These are phyloP conservation scores for Penicillium psychrofluorescens DNA, from an alignment of 495 filamentous ascomycete species.

Conservation along the genomic window DNA sequence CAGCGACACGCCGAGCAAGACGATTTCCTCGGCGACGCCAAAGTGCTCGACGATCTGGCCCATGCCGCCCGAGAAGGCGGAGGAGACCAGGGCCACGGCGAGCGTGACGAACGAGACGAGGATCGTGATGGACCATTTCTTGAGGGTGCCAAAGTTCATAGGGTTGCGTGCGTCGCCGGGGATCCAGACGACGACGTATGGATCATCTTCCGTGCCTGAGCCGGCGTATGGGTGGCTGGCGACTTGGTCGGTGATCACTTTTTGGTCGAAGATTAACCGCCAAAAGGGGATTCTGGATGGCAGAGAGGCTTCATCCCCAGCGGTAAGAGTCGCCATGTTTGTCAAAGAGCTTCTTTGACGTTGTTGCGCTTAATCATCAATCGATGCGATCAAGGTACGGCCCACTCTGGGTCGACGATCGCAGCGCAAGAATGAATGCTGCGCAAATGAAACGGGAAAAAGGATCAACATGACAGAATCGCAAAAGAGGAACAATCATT, in stretches of 20 bases:
- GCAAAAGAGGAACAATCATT: background rate
- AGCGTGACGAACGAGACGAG: conserved; percentile 58
- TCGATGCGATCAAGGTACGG: background rate
- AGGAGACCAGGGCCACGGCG: conserved; percentile 63
- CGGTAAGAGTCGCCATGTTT: conserved; percentile 4
- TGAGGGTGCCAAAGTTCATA: conserved; percentile 44
- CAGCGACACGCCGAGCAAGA: conserved; percentile 43
- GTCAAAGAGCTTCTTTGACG: background rate
- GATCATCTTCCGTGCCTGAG: conserved; percentile 57
- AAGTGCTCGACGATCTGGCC: conserved; percentile 43
- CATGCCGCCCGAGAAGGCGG: conserved; percentile 65
- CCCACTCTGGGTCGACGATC: no score
- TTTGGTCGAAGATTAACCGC: conserved; percentile 40
- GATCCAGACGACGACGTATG: conserved; percentile 62
- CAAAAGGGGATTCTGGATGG: conserved; percentile 28
- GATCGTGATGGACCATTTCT: conserved; percentile 60
- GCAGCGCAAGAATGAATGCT: no score
- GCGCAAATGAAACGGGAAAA: background rate
- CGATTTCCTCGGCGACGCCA: conserved; percentile 35
- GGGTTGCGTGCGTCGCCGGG: conserved; percentile 60
- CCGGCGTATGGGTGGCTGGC: conserved; percentile 51
- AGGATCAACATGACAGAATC: background rate
- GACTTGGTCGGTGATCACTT: conserved; percentile 43
- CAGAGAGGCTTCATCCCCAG: conserved; percentile 11
- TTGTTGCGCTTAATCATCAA: background rate